Percentiles rank a stretch among this genome's conserved stretches.
These are phyloP conservation scores for Penicillium flavigenum DNA, from an alignment of 495 filamentous ascomycete genomes.

Conservation along the genomic window DNA sequence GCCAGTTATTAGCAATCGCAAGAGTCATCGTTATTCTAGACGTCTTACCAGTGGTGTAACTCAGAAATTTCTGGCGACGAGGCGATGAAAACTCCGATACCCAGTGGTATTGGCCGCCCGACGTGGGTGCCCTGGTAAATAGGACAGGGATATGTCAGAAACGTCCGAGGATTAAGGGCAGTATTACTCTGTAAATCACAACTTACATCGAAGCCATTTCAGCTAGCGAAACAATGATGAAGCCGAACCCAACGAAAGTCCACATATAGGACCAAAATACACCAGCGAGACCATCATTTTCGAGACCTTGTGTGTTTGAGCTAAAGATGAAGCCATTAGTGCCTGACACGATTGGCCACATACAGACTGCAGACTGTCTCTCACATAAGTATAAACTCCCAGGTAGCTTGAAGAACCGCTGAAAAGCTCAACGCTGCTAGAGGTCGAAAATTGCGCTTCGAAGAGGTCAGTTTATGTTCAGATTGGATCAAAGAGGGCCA, in stretches of 20 bases:
- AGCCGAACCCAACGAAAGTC: conserved; percentile 31
- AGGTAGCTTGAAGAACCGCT: conserved; percentile 26
- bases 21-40: neutral
- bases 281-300: conserved; percentile 19
- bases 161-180: conserved; percentile 18
- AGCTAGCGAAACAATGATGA: conserved; percentile 33
- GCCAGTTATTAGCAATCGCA: neutral
- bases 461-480: neutral
- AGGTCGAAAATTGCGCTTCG: conserved; percentile 22
- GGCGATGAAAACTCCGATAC: conserved; percentile 49
- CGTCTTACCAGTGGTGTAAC: conserved; percentile 42
- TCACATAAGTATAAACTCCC: conserved; percentile 28
- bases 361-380: neutral
- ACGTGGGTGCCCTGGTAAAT: neutral
- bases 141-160: conserved; percentile 17
- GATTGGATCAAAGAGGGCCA: neutral
- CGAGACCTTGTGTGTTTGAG: conserved; percentile 17
- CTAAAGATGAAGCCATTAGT: neutral
- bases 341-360: too few species aligned
- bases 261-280: conserved; percentile 36
- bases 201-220: conserved; percentile 39
- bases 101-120: conserved; percentile 52
- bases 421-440: conserved; percentile 28
- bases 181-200: conserved; percentile 4
- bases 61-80: conserved; percentile 42